Base-by-base conservation (phyloP, 1,139 yeast genomes). In the Chernovozyma sophiae-reginae region DNA sequence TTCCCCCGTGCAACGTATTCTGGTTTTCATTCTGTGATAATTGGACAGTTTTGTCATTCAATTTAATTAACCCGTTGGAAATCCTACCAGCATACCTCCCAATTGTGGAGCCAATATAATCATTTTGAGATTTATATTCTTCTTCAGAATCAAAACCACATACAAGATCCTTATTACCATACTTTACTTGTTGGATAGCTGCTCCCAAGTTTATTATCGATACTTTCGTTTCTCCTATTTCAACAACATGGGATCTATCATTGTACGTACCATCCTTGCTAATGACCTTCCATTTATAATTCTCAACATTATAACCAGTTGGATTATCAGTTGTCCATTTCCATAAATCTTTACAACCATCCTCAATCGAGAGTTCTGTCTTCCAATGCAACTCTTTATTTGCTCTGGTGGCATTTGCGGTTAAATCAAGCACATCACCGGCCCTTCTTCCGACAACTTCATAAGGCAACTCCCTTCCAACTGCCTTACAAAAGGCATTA, bases 341-440 rank as follows among this genome's bases (percentile, higher is more conserved):
- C 94, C 94, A 85, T 46, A 84, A 66, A 56, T 84, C 92, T 31
- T 56, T 60, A 56, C 94, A 84, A 10, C 94, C 87, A 30, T 74
- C 72, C 31, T 77, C 79, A 42, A 85, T 67, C 16, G 75, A 52
- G 20, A 74, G 59, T 46, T 72, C 59, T 2, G 89, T 81, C 42
- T 64, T 53, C 94, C 94, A 86, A 33, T 70, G 53, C 41, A 85
- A 71, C 58, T 85, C 94, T 3, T 51, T 44, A 46, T 77, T 73
- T 25, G 95, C 94, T 39, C 89, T 69, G 15, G 69, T 61, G 16
- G 87, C 79, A 52, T 79, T 74, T 11, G 94, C 90, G 4, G 92
- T 81, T 52, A 85, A 73, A 51, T 83, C 72, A 38, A 83, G 68
- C 14, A 85, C 95, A 56, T 85, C 95, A 24, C 94, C 95, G n/a